phyloP scores from a whole-genome alignment of 208 protist genomes.

The Naegleria lovaniensis region DNA sequence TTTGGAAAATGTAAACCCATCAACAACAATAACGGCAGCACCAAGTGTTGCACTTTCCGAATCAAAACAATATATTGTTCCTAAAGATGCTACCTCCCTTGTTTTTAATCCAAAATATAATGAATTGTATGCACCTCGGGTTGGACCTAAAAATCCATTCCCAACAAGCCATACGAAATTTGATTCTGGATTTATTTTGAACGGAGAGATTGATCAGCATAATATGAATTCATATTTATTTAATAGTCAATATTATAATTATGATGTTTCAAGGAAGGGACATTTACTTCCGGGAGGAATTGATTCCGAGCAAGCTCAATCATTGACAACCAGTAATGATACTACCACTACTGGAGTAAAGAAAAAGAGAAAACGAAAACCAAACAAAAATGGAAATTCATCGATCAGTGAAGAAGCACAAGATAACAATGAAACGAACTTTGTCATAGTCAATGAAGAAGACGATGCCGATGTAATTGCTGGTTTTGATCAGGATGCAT shows the following conservation, averaged over 20 bases:
- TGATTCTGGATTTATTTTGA: neutral
- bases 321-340: neutral
- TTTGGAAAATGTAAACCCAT: neutral
- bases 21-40: neutral
- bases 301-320: neutral
- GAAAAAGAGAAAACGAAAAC: neutral
- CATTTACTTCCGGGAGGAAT: neutral
- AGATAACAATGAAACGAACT: neutral
- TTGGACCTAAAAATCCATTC: neutral
- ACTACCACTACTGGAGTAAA: neutral
- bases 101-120: constrained; percentile 3
- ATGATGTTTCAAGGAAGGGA: neutral
- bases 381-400: neutral
- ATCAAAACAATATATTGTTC: neutral
- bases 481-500: neutral
- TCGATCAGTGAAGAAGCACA: neutral
- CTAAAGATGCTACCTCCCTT: neutral
- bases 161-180: neutral
- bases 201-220: neutral
- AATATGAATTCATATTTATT: neutral
- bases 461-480: neutral
- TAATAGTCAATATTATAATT: constrained; percentile 14
- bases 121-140: neutral
- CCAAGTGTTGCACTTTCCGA: neutral
- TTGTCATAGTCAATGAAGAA: neutral